These are phyloP conservation scores for Colletotrichum brevisporum DNA, from an alignment of 2,329 filamentous ascomycete species.

Conservation along the genomic window DNA sequence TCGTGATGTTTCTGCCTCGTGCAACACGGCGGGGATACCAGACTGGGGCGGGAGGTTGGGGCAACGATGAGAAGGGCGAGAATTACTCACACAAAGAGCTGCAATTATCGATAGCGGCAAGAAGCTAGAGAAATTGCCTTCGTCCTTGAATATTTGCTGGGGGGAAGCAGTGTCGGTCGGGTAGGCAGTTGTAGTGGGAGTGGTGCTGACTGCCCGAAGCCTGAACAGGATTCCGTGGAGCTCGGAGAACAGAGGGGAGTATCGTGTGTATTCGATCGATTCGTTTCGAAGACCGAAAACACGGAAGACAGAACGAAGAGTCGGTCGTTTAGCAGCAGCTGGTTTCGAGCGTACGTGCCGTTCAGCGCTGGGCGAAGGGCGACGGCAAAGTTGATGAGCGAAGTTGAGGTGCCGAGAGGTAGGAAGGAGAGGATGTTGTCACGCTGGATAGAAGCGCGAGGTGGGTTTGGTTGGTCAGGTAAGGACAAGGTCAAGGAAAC, in stretches of 20 bases:
- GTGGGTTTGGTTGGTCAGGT: slow-evolving; percentile 35
- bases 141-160: slow-evolving; percentile 7
- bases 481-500: background rate
- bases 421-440: slow-evolving; percentile 34
- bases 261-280: slow-evolving; percentile 1
- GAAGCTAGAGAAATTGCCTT: slow-evolving; percentile 11
- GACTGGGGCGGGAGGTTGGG: slow-evolving; percentile 16
- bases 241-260: background rate
- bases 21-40: slow-evolving; percentile 11
- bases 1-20: slow-evolving; percentile 36
- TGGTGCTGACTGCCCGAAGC: background rate
- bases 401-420: slow-evolving; percentile 31
- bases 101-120: slow-evolving; percentile 31
- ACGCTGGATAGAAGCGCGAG: slow-evolving; percentile 35
- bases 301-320: background rate
- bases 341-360: slow-evolving; percentile 10
- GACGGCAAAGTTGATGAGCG: slow-evolving; percentile 16
- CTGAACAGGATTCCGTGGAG: background rate
- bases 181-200: slow-evolving; percentile 1
- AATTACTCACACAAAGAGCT: slow-evolving; percentile 28
- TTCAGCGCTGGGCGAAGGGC: slow-evolving; percentile 19
- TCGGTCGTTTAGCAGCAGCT: background rate
- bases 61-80: slow-evolving; percentile 10
- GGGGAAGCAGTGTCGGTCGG: slow-evolving; percentile 3
- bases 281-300: background rate